Base-by-base conservation (phyloP, 441 rosid genomes). In the Syzygium syzygioides region DNA sequence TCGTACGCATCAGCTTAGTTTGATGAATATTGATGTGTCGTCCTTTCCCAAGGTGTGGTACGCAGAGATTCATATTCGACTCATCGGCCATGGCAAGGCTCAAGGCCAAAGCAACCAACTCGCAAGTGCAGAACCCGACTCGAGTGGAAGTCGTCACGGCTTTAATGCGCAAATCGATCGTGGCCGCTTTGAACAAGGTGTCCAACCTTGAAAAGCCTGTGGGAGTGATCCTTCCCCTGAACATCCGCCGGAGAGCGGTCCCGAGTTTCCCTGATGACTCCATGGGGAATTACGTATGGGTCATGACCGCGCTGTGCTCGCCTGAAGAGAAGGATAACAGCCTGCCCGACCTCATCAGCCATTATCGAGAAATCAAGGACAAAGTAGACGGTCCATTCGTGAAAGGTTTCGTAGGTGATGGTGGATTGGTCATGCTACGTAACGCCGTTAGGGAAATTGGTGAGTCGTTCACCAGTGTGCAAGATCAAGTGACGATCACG, bases 41-140 rank as follows among this genome's bases (percentile, higher is more conserved):
- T 56, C 59, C 59, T 52, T 55, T 56, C 59, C 25, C 59, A 56
- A 56, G 59, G 26, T 9, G 11, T 56, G 59, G 26, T 56, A 94
- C 95, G 1, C 90, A 84, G 86, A 94, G 96, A 87, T 93, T 93
- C 45, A 93, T 93, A 41, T 94, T 94, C 86, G 90, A 92, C 85
- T 79, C 92, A 7, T 88, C 91, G 0, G 89, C 92, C 13, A 90
- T 91, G 79, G 79, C 88, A 53, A 79, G 79, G 26, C 93, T 94
- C 64, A 94, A 93, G 88, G 88, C 87, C 14, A 85, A n/a, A 55
- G 89, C 89, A 12, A 84, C 85, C 5, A 60, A 86, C 57, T 79
- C 91, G 12, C 54, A 68, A 20, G 56, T 89, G 41, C 85, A 88
- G 53, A 56, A 55, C 32, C 94, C 93, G 4, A 89, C 93, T 8